Evolutionary conservation across 2,329 filamentous ascomycete species (phyloP).

Genomic region (Thermoascus crustaceus): DNA sequence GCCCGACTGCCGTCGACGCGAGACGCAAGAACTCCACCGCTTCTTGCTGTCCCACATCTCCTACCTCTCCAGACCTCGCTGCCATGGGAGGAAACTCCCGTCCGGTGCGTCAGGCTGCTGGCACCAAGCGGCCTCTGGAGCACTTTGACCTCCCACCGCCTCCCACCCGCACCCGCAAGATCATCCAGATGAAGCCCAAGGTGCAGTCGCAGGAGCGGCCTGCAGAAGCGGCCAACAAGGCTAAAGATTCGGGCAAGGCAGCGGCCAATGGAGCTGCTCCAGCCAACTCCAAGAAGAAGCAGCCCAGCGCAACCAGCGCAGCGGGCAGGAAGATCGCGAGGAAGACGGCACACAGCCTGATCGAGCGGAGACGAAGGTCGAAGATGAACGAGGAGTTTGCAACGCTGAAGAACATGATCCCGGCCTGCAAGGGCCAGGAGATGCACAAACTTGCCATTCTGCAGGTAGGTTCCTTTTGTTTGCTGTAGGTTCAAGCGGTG

Average conservation of each 20-base stretch:
- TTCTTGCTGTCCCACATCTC: conserved; percentile 24
- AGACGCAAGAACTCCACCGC: conserved; percentile 18
- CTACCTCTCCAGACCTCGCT: conserved; percentile 24
- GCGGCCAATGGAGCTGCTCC: conserved; percentile 16
- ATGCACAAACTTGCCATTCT: conserved; percentile 98
- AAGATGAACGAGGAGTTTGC: conserved; percentile 99
- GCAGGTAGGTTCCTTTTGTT: conserved; percentile 51
- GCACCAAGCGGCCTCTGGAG: conserved; percentile 34
- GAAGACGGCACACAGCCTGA: conserved; percentile 93
- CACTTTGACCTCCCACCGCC: conserved; percentile 79
- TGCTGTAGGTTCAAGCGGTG: background rate
- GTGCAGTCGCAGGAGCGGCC: conserved; percentile 13
- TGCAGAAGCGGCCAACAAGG: conserved; percentile 6
- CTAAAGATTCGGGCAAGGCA: conserved; percentile 15
- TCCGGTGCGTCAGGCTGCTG: conserved; percentile 23
- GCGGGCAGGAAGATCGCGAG: conserved; percentile 90
- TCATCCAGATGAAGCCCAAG: conserved; percentile 92
- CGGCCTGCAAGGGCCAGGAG: conserved; percentile 82
- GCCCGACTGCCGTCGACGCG: conserved; percentile 15
- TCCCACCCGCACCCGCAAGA: conserved; percentile 84
- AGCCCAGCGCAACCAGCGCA: conserved; percentile 65
- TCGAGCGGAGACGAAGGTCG: conserved; percentile 77
- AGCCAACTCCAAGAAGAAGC: conserved; percentile 61
- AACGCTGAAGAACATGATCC: conserved; percentile 88
- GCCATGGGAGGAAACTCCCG: conserved; percentile 15